Evolutionary conservation across 345 rosid genomes (phyloP), one percentile per base, ranked within the genome.

Genomic region (Melaleuca quinquenervia): DNA sequence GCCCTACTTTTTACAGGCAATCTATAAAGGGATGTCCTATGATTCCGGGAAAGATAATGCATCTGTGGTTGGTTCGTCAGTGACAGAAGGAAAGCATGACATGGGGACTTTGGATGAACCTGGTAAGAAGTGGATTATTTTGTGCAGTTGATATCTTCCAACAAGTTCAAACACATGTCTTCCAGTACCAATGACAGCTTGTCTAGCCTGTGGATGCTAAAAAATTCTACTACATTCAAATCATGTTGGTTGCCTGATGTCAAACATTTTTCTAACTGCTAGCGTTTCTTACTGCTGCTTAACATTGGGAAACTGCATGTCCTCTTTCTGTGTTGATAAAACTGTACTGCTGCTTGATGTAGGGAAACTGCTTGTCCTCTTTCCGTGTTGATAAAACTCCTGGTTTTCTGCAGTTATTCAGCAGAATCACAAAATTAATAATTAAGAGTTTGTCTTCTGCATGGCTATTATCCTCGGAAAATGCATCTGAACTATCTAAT

Each of bases 21-120:
- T 75, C 32, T 41, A 85, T 50, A 89, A 88, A 90, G 91, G 86
- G 50, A 95, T 96, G 99, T 95, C 99, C 87, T 94, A 93, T 86
- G 98, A 96, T 92, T 92, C 94, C 64, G 93, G 92, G 21, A 94
- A 92, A 86, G 98, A 95, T 90, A 94, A 92, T 93, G 96, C 95
- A 82, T 95, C 98, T 41, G 99, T 94, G 84, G 98, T 94, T 52
- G 99, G 94, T 90, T 96, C 98, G 15, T 96, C 99, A 15, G 87
- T 91, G 91, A 94, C 98, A 83, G 96, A 94, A 84, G 91, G 94
- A 95, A 95, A 90, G 84, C 94, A 91, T 89, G 98, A 96, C 49
- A 74, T 91, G 86, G 93, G 90, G 58, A 89, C 90, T 92, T 90
- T 89, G 48, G 97, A 96, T 86, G 96, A 95, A 92, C 94, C 92